Percentiles rank a stretch among this genome's conserved stretches.
Conservation (phyloP, 371 early-diverging fungal species). For the Rhizopus arrhizus region DNA sequence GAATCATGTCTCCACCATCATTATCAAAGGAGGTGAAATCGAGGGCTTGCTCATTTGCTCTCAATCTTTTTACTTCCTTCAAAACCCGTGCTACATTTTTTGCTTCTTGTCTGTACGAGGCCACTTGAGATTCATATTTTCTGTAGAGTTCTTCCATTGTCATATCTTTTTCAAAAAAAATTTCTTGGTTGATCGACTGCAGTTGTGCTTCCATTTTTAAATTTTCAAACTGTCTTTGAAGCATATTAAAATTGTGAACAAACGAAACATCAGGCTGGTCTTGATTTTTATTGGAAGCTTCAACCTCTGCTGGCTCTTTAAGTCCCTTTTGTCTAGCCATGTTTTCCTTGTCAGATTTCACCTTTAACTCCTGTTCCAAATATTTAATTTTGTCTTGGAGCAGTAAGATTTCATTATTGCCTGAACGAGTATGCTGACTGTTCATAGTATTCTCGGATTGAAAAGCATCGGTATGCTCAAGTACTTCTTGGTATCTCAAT, state of each 20-base stretch:
- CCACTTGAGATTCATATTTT: slow-evolving; percentile 15
- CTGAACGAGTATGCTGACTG: not conserved
- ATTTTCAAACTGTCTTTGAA: slow-evolving; percentile 21
- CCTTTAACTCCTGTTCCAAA: slow-evolving; percentile 22
- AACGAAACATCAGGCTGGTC: not conserved
- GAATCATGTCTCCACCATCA: not conserved
- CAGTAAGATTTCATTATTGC: slow-evolving; percentile 18
- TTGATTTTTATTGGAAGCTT: not conserved
- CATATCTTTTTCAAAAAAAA: not conserved
- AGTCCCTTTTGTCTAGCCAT: not conserved
- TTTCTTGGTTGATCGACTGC: slow-evolving; percentile 4
- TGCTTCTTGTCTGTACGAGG: slow-evolving; percentile 19
- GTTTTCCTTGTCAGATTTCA: not conserved
- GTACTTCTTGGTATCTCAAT: slow-evolving; percentile 40
- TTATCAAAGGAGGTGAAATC: not conserved
- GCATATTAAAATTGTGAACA: slow-evolving; percentile 1
- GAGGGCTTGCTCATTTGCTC: slow-evolving; percentile 10
- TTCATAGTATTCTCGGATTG: not conserved
- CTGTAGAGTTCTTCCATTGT: slow-evolving; percentile 3
- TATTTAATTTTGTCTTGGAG: slow-evolving; percentile 24
- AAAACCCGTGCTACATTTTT: slow-evolving; percentile 16
- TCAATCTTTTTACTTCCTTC: slow-evolving; percentile 24
- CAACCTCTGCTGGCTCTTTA: not conserved
- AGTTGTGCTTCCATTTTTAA: slow-evolving; percentile 9
- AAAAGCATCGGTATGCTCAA: slow-evolving; percentile 30